phyloP scores from a whole-genome alignment of 352 stramenopile species.

The Pythium aristosporum region DNA sequence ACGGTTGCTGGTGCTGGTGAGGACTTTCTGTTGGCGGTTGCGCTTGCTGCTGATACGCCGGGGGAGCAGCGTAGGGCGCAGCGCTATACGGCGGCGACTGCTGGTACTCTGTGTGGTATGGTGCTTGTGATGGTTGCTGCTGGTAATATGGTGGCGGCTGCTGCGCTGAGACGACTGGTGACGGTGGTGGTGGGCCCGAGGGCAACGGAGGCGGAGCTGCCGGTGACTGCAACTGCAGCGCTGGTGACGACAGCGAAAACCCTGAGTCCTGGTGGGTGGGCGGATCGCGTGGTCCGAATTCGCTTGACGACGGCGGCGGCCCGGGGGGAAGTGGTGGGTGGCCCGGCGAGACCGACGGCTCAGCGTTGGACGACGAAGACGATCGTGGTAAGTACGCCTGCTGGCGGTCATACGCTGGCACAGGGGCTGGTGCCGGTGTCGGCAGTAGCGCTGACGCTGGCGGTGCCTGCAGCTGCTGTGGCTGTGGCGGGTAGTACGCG shows the following conservation, averaged over 20 bases:
- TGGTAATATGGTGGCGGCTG: conserved; percentile 15
- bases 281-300: conserved; percentile 6
- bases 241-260: conserved; percentile 14
- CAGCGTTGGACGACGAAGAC: not conserved
- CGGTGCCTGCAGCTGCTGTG: not conserved
- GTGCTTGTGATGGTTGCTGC: conserved; percentile 16
- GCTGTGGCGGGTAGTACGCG: conserved; percentile 13
- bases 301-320: conserved; percentile 13
- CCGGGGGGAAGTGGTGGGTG: conserved; percentile 17
- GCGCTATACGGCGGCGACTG: conserved; percentile 17
- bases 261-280: not conserved
- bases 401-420: conserved; percentile 14
- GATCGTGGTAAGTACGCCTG: conserved; percentile 22
- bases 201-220: conserved; percentile 14
- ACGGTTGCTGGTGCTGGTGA: conserved; percentile 5
- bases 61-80: conserved; percentile 3
- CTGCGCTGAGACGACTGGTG: conserved; percentile 10
- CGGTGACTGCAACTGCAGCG: not conserved
- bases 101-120: conserved; percentile 9
- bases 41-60: conserved; percentile 7
- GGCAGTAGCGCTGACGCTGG: conserved; percentile 7
- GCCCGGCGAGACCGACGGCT: not conserved
- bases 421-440: conserved; percentile 2
- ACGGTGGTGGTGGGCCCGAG: conserved; percentile 13
- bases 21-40: conserved; percentile 11